Conservation (phyloP, 148 eudicot genomes). For the Vaccinium darrowii region DNA sequence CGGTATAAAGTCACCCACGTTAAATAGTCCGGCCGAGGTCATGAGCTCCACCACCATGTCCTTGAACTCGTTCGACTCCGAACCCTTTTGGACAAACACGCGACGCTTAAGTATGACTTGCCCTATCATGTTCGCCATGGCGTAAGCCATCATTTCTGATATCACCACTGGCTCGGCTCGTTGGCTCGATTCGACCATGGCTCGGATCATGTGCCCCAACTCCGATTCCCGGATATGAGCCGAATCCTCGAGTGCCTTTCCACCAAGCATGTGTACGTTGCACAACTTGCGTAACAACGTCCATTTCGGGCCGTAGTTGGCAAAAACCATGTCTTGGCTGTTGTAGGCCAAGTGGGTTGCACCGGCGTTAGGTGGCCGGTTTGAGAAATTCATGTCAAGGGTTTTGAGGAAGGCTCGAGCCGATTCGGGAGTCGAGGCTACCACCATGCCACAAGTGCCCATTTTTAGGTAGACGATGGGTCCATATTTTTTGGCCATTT, state of each 20-base stretch:
- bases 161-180: constrained; percentile 20
- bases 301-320: constrained; percentile 32
- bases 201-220: constrained; percentile 14
- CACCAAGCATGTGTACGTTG: constrained; percentile 31
- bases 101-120: constrained; percentile 21
- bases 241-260: constrained; percentile 23
- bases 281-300: constrained; percentile 22
- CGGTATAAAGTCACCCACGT: constrained; percentile 29
- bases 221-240: constrained; percentile 11
- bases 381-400: constrained; percentile 24
- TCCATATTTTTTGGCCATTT: constrained; percentile 33
- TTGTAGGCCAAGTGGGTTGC: constrained; percentile 29
- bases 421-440: constrained; percentile 29
- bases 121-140: constrained; percentile 29
- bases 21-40: constrained; percentile 23
- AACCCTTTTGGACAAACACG: constrained; percentile 18
- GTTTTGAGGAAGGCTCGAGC: constrained; percentile 31
- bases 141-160: constrained; percentile 22
- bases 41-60: constrained; percentile 26
- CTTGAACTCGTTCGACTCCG: constrained; percentile 24
- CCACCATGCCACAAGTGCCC: constrained; percentile 27
- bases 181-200: constrained; percentile 4
- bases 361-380: constrained; percentile 28
- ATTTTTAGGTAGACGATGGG: constrained; percentile 27
- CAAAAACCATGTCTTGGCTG: constrained; percentile 27